Conservation (phyloP, 2,329 filamentous ascomycete species). For the Dactylellina cionopaga region DNA sequence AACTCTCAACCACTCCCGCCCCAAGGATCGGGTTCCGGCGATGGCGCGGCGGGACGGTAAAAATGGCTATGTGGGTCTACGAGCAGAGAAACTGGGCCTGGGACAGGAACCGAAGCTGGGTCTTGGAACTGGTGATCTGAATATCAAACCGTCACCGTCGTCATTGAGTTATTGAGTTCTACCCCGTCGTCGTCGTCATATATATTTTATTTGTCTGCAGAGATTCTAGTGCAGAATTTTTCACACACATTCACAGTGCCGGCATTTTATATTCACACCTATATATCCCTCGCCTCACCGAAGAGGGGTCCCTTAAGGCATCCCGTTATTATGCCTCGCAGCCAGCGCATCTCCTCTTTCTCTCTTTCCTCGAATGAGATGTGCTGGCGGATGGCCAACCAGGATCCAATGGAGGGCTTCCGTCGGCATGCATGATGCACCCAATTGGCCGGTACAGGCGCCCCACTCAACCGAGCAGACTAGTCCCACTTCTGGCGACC, state of each 20-base stretch:
- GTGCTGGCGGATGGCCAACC: conserved; percentile 21
- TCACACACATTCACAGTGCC: too few relatives aligned
- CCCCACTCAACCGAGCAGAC: conserved; percentile 5
- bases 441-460: conserved; percentile 38
- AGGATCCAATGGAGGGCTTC: conserved; percentile 36
- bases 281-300: not conserved
- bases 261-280: too few relatives aligned
- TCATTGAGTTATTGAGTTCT: too few relatives aligned
- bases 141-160: too few relatives aligned
- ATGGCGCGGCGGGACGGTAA: conserved; percentile 13
- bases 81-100: too few relatives aligned
- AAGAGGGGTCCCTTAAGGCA: not conserved
- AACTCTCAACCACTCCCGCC: too few relatives aligned
- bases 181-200: too few relatives aligned
- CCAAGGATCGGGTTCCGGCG: not conserved
- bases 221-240: too few relatives aligned
- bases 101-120: too few relatives aligned
- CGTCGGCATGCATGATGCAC: conserved; percentile 34
- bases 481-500: conserved; percentile 17
- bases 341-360: conserved; percentile 18
- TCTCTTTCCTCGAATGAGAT: conserved; percentile 39
- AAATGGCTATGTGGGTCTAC: not conserved
- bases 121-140: too few relatives aligned
- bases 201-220: too few relatives aligned
- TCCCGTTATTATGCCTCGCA: conserved; percentile 25